Conservation (phyloP, 768 basidiomycete species). For the Suillus weaverae region DNA sequence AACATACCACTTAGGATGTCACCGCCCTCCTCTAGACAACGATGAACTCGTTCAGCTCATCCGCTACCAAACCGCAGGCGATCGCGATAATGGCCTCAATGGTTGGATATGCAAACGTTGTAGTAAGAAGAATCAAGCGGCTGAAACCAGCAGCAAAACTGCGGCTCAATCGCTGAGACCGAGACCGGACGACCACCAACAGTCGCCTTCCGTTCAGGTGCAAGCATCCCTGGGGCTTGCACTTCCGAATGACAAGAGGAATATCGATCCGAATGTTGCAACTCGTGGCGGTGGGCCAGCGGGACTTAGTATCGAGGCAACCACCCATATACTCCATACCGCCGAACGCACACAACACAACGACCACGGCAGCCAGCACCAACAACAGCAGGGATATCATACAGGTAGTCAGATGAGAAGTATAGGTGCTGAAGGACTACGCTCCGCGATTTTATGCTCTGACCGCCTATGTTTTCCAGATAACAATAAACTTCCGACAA, state of each 20-base stretch:
- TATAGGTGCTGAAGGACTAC: background rate
- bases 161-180: background rate
- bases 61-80: constrained; percentile 24
- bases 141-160: background rate
- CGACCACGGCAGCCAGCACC: background rate
- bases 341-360: background rate
- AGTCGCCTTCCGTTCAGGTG: background rate
- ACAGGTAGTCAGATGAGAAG: background rate
- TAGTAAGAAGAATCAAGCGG: constrained; percentile 25
- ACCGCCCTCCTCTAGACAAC: constrained; percentile 31
- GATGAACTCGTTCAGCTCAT: constrained; percentile 25
- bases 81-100: constrained; percentile 22
- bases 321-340: background rate
- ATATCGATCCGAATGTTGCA: background rate
- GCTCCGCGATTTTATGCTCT: background rate
- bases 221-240: background rate
- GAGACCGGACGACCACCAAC: background rate
- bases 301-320: background rate
- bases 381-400: background rate
- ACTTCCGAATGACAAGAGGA: background rate
- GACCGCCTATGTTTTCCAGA: background rate
- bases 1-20: constrained; percentile 26
- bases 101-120: constrained; percentile 34
- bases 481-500: background rate
- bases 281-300: background rate